These are phyloP conservation scores for Metarhizium robertsii DNA, from an alignment of 2,329 filamentous ascomycete species.

Conservation along the genomic window DNA sequence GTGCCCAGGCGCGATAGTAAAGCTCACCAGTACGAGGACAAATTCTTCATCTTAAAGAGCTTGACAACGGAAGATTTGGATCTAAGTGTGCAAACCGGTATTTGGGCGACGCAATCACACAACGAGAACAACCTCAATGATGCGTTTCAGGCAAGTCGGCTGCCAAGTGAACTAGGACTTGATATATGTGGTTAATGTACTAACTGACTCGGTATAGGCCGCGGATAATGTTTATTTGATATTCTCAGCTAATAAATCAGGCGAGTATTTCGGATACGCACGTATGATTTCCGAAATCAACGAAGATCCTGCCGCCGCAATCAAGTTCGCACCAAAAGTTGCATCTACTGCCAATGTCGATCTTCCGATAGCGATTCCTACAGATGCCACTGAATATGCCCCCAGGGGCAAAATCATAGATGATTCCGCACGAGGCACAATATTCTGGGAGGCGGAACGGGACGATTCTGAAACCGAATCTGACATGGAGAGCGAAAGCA, in stretches of 20 bases:
- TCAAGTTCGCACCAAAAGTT: slow-evolving; percentile 58
- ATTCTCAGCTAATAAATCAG: slow-evolving; percentile 95
- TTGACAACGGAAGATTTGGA: slow-evolving; percentile 86
- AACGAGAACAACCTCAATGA: slow-evolving; percentile 79
- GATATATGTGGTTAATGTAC: not conserved
- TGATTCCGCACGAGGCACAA: slow-evolving; percentile 86
- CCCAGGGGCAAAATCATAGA: slow-evolving; percentile 84
- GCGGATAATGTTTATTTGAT: slow-evolving; percentile 82
- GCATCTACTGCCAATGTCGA: slow-evolving; percentile 53
- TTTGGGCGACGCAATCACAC: slow-evolving; percentile 92
- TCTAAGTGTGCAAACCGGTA: slow-evolving; percentile 73
- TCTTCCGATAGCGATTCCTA: slow-evolving; percentile 69
- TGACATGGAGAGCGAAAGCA: slow-evolving; percentile 32
- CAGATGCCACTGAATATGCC: slow-evolving; percentile 65
- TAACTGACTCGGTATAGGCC: slow-evolving; percentile 36
- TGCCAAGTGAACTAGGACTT: not conserved
- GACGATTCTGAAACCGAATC: slow-evolving; percentile 39
- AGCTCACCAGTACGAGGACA: slow-evolving; percentile 5
- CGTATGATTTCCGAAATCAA: slow-evolving; percentile 81
- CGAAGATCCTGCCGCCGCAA: slow-evolving; percentile 60
- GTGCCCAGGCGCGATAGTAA: not conserved
- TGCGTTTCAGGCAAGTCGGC: slow-evolving; percentile 62
- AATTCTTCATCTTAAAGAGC: slow-evolving; percentile 87
- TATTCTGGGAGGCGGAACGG: slow-evolving; percentile 85
- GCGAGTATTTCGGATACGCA: slow-evolving; percentile 93